Base-by-base conservation (phyloP, 2,329 filamentous ascomycete genomes). In the Clonostachys rosea region DNA sequence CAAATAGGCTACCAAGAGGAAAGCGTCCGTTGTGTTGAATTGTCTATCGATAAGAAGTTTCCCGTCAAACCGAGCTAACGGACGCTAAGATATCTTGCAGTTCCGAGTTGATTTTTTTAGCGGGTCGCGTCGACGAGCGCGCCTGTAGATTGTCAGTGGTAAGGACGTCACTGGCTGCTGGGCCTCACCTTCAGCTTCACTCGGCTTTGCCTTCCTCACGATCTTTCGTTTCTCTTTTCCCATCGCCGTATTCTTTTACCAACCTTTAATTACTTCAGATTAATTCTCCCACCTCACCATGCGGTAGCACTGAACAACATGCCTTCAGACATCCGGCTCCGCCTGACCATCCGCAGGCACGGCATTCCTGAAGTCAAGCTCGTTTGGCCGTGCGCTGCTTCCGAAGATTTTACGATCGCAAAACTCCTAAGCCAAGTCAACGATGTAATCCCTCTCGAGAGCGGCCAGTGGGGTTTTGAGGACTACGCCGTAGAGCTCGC, bases 401-500 rank as follows among this genome's bases (percentile, higher is more conserved):
- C 74, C 46, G 70, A 74, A 13, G 76, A 84, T 42, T 76, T 83
- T 46, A 95, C 89, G 3, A 76, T 96, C 50, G 79, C 87, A 33
- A 82, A 86, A 54, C 78, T 96, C 3, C 74, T 96, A 36, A 82
- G 87, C 52, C 79, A 89, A 50, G 74, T 96, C 54, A 91, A 95
- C 65, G 81, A 88, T 40, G 76, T 87, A 14, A 72, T 96, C 3
- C 91, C 91, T 0, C 79, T 97, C 0, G 91, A 96, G 68, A 83
- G 84, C 48, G 76, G 76, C 39, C 75, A 90, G 50, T 96, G 90
- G 89, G 90, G 89, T 1, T 69, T 96, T 5, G 91, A 96, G 59
- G 89, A 96, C 62, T 97, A 97, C 64, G 80, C 80, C 9, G 89
- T 96, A 33, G 88, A 95, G 65, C 75, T 96, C 5, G 65, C 66